These are phyloP conservation scores for Austroboletus festivus DNA, from an alignment of 768 basidiomycete species.

Conservation along the genomic window DNA sequence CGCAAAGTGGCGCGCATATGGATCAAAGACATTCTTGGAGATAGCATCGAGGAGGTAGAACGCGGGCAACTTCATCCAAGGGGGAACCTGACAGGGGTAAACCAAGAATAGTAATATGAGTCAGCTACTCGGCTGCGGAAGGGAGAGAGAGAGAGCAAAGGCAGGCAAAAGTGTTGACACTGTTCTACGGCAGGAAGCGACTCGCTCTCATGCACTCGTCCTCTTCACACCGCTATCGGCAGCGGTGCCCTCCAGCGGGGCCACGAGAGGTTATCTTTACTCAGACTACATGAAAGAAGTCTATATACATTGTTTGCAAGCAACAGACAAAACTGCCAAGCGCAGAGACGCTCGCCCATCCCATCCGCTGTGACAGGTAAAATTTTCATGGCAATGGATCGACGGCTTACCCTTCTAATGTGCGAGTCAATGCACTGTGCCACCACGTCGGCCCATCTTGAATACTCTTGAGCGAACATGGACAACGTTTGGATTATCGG, in stretches of 20 bases:
- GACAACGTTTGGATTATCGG: constrained; percentile 92
- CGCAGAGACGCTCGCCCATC: constrained; percentile 23
- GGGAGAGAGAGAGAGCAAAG: constrained; percentile 32
- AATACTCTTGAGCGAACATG: constrained; percentile 85
- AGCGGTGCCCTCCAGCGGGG: constrained; percentile 33
- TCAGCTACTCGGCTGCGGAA: constrained; percentile 48
- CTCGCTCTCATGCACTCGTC: constrained; percentile 38
- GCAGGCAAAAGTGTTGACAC: constrained; percentile 19
- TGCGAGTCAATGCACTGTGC: constrained; percentile 81
- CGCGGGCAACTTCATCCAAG: constrained; percentile 86
- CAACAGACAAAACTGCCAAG: constrained; percentile 24
- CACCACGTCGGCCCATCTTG: constrained; percentile 74
- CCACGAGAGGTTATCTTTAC: constrained; percentile 38
- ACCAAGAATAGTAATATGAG: constrained; percentile 47
- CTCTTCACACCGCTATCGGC: constrained; percentile 32
- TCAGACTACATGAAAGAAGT: constrained; percentile 40
- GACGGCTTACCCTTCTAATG: constrained; percentile 79
- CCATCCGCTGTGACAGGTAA: constrained; percentile 27
- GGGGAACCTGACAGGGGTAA: constrained; percentile 62
- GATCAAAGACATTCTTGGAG: constrained; percentile 92
- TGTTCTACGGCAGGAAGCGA: constrained; percentile 22
- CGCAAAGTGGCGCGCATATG: constrained; percentile 85
- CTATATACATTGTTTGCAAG: constrained; percentile 44
- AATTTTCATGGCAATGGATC: constrained; percentile 19
- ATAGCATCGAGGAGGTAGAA: constrained; percentile 97